phyloP scores from a whole-genome alignment of 1,139 yeast genomes.

The Kazachstania sp. region DNA sequence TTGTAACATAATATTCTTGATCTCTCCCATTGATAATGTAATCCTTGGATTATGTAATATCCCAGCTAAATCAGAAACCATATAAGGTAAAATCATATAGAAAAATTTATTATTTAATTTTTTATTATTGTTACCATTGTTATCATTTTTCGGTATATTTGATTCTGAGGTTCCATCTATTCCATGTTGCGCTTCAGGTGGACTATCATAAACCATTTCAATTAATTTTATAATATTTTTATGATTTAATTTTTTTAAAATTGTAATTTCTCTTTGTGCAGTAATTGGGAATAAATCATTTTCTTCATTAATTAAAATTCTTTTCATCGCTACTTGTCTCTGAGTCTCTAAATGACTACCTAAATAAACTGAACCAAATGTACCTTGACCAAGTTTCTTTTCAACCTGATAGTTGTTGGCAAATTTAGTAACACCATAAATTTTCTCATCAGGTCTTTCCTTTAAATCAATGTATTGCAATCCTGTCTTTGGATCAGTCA shows the following conservation, averaged over 20 bases:
- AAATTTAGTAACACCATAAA: slow-evolving; percentile 30
- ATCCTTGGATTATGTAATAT: slow-evolving; percentile 80
- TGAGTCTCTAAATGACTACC: slow-evolving; percentile 47
- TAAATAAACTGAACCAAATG: slow-evolving; percentile 79
- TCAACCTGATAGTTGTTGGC: slow-evolving; percentile 42
- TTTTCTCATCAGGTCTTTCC: slow-evolving; percentile 20
- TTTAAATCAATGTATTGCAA: slow-evolving; percentile 22
- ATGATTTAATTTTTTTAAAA: slow-evolving; percentile 63
- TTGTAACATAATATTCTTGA: slow-evolving; percentile 79
- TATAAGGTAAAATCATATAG: slow-evolving; percentile 87
- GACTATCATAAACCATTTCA: slow-evolving; percentile 67
- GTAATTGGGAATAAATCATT: slow-evolving; percentile 94
- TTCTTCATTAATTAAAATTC: slow-evolving; percentile 70
- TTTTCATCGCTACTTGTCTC: slow-evolving; percentile 74
- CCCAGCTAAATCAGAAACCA: slow-evolving; percentile 91
- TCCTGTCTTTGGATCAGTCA: slow-evolving; percentile 23
- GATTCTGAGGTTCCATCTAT: background rate
- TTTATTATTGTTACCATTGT: background rate
- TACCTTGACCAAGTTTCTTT: slow-evolving; percentile 83
- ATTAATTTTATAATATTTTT: slow-evolving; percentile 63
- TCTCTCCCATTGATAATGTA: slow-evolving; percentile 50
- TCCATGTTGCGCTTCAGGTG: slow-evolving; percentile 28
- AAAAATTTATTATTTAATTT: slow-evolving; percentile 36
- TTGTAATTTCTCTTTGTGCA: slow-evolving; percentile 85
- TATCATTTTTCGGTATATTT: background rate